Evolutionary conservation across 371 early-diverging fungal species (phyloP).

Genomic region (Mucor piriformis): DNA sequence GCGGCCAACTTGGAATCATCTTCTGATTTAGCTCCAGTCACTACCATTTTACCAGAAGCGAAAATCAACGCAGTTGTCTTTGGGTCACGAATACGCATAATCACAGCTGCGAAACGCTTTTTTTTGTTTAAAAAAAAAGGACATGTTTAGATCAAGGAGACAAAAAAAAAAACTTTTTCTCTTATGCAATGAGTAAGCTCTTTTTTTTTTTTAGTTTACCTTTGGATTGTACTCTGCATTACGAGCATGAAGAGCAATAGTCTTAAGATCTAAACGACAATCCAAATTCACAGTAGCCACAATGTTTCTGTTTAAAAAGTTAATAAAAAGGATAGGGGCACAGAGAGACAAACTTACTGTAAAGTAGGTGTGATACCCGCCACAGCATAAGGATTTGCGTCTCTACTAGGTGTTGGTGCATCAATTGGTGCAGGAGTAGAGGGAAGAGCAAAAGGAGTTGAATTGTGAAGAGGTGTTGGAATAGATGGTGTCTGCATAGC

Average conservation of each 20-base stretch:
- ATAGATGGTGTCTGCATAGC: constrained; percentile 54
- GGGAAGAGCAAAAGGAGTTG: constrained; percentile 50
- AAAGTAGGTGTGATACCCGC: constrained; percentile 82
- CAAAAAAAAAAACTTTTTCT: background rate
- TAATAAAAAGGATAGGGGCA: background rate
- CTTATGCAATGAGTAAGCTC: background rate
- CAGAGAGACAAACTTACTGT: constrained; percentile 65
- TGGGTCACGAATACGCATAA: constrained; percentile 99
- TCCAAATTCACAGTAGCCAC: constrained; percentile 99
- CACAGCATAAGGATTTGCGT: constrained; percentile 59
- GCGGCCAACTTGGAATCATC: constrained; percentile 97
- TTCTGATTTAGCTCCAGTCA: constrained; percentile 97
- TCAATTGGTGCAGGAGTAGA: constrained; percentile 56
- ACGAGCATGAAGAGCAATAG: constrained; percentile 99
- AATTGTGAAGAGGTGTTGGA: constrained; percentile 47
- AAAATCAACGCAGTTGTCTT: constrained; percentile 99
- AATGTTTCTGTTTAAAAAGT: constrained; percentile 81
- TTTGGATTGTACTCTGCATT: constrained; percentile 99
- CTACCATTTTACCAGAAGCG: constrained; percentile 99
- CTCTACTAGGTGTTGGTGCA: constrained; percentile 58
- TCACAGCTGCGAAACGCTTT: constrained; percentile 99
- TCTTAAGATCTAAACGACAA: constrained; percentile 98
- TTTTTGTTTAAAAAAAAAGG: background rate
- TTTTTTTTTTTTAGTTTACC: constrained; percentile 56
- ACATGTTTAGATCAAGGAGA: constrained; percentile 13